Base-by-base conservation (phyloP, 371 early-diverging fungal species). In the Mortierella sp. region DNA sequence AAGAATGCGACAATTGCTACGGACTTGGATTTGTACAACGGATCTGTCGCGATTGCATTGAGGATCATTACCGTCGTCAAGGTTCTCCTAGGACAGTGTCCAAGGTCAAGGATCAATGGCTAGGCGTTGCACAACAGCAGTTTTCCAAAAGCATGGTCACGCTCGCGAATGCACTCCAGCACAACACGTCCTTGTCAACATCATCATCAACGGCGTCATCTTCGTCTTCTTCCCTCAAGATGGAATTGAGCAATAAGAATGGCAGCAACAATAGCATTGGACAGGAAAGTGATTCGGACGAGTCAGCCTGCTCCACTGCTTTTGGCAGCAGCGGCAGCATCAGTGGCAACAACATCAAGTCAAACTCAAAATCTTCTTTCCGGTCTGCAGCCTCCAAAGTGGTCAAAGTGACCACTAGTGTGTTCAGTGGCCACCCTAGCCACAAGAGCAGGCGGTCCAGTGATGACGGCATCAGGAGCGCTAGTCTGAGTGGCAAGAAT, bases 41-140 rank as follows among this genome's bases (percentile, higher is more conserved):
- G 26, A 66, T 72, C 58, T 72, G 72, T 54, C 67, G 54, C 19
- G 67, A 67, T 46, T 72, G 72, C 55, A 58, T 72, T 47, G 57
- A 59, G 21, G 60, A 57, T 23, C 72, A 72, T 21, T 67, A 72
- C 60, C 67, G 67, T 6, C 54, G 55, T 30, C 71, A 65, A 34
- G 19, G 21, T 2, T 30, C 23, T 42, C 39, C 55, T 30, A 21
- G 19, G 27, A 42, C 42, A 1, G 30, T 54, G 18, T 49, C 18
- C 23, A 69, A 58, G 39, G 69, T 54, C 52, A 61, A 53, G 41
- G 52, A n/a, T n/a, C n/a, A n/a, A n/a, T n/a, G n/a, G n/a, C n/a
- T n/a, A n/a, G n/a, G n/a, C n/a, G n/a, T n/a, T n/a, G n/a, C n/a
- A n/a, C n/a, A n/a, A n/a, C n/a, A 30, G 5, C 63, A 63, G 45